Conservation (phyloP, 768 basidiomycete genomes). For the Terana coerulea region DNA sequence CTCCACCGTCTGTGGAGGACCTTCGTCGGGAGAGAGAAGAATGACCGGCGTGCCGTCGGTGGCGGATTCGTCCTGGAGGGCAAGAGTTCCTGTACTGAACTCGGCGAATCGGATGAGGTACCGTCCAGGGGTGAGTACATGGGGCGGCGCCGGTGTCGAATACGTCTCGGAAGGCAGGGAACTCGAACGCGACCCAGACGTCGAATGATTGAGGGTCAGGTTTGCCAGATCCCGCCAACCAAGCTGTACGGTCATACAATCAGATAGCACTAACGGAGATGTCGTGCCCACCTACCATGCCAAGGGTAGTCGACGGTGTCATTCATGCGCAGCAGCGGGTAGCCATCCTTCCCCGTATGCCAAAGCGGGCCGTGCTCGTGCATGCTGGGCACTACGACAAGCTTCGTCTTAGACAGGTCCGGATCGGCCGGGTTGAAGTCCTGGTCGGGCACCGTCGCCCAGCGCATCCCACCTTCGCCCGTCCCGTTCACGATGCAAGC, state of each 20-base stretch:
- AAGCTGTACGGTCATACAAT: neutral
- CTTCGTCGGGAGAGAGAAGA: neutral
- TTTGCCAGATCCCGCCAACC: slow-evolving; percentile 8
- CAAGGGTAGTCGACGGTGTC: slow-evolving; percentile 13
- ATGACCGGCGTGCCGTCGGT: slow-evolving; percentile 6
- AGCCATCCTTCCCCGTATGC: slow-evolving; percentile 1
- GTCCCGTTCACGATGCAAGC: slow-evolving; percentile 10
- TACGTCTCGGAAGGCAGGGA: slow-evolving; percentile 9
- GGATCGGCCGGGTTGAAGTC: slow-evolving; percentile 3
- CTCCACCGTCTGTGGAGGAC: neutral
- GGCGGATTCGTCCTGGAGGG: neutral
- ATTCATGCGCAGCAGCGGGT: slow-evolving; percentile 7
- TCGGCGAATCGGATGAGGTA: neutral
- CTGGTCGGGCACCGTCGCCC: slow-evolving; percentile 7
- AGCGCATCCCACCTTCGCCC: slow-evolving; percentile 7
- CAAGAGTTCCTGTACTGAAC: neutral
- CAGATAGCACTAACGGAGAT: no score
- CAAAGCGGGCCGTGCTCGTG: slow-evolving; percentile 14
- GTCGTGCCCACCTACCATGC: slow-evolving; percentile 8
- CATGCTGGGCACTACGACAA: slow-evolving; percentile 9
- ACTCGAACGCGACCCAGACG: slow-evolving; percentile 12
- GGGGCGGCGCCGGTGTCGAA: neutral
- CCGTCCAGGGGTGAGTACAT: neutral
- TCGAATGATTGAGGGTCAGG: slow-evolving; percentile 9
- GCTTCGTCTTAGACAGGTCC: slow-evolving; percentile 4